Base-by-base conservation (phyloP, 2,329 filamentous ascomycete genomes). In the Epichloe uncinata region DNA sequence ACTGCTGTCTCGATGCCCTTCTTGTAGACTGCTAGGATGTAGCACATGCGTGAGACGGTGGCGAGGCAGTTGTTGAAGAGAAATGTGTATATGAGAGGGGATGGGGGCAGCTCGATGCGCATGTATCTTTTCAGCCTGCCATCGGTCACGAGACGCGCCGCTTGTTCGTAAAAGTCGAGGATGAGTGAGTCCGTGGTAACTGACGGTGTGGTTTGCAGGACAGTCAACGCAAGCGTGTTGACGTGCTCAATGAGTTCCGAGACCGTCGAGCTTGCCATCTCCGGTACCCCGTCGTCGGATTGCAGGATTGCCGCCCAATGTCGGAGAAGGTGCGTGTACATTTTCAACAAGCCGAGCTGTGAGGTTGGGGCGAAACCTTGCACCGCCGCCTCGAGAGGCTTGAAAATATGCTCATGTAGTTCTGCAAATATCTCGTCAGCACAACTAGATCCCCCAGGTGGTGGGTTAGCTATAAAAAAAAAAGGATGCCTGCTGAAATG, bases 11-110 rank as follows among this genome's bases (percentile, higher is more conserved):
- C 85, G 58, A 91, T 87, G 0, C 82, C 79, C 22, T 73, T 73
- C 63, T 93, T 93, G 69, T 89, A 91, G 42, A 67, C 69, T 2
- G 84, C 81, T 30, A 94, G 72, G 26, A 89, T 73, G 45, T 74
- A 73, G 61, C 81, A 87, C 35, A 88, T 74, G 5, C 83, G 80
- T 6, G 86, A 85, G 3, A 85, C 69, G 15, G 77, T 77, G 16
- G 75, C 74, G 13, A 81, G 70, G 2, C 80, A 85, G 18, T 73
- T 67, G 51, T 73, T 77, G 63, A 93, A 89, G 54, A 82, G 72
- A 38, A 93, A 70, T 9, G 74, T 74, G 66, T 93, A 93, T 20
- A 90, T 72, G 9, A 87, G 73, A 3, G 77, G 69, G 2, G 81
- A 73, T 0, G 82, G 74, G 0, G 86, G 87, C 18, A 89, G 75